Conservation (phyloP, 805 yeast genomes). For the Wickerhamiella bombiphila region DNA sequence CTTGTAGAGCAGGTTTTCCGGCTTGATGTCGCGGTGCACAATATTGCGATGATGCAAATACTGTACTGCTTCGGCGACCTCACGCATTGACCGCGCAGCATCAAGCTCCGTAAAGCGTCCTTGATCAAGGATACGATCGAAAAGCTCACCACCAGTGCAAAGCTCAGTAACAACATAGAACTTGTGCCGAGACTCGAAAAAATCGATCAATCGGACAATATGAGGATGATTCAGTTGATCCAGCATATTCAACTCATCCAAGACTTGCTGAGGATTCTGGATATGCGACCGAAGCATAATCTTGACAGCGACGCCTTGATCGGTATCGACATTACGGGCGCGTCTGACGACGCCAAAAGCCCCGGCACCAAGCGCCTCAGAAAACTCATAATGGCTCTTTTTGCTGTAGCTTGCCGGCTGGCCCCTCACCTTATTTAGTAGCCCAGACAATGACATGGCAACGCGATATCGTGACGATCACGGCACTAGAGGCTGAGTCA, state of each 20-base stretch:
- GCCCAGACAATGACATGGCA: conserved; percentile 8
- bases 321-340: conserved; percentile 39
- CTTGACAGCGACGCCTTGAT: conserved; percentile 76
- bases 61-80: conserved; percentile 60
- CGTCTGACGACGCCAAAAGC: conserved; percentile 83
- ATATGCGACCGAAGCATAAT: conserved; percentile 76
- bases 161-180: conserved; percentile 86
- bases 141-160: conserved; percentile 92
- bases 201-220: conserved; percentile 78
- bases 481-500: too few species aligned
- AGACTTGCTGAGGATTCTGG: conserved; percentile 46
- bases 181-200: conserved; percentile 88
- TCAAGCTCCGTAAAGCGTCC: conserved; percentile 84
- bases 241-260: conserved; percentile 62
- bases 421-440: conserved; percentile 44
- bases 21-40: conserved; percentile 89
- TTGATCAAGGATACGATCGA: conserved; percentile 65
- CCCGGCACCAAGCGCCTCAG: conserved; percentile 85
- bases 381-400: conserved; percentile 59
- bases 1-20: conserved; percentile 70
- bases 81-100: conserved; percentile 61
- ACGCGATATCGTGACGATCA: background rate
- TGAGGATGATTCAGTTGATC: conserved; percentile 63
- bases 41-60: conserved; percentile 65
- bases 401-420: conserved; percentile 59